Evolutionary conservation across 192 early-diverging fungal genomes (phyloP).

Genomic region (Entomortierella chlamydospora): DNA sequence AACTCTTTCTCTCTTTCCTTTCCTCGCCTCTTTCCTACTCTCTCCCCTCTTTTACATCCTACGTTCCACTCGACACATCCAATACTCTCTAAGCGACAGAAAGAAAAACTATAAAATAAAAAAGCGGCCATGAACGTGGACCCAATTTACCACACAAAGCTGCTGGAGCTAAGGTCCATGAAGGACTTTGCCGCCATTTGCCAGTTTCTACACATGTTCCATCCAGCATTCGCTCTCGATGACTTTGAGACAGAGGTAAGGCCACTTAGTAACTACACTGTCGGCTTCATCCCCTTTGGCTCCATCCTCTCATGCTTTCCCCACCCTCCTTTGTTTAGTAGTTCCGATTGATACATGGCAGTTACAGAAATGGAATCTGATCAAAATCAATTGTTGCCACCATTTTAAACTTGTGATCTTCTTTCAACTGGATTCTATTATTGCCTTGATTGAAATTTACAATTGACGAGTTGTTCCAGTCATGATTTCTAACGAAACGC

Average conservation of each 20-base stretch:
- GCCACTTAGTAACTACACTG: background rate
- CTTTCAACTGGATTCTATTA: background rate
- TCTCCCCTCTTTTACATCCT: background rate
- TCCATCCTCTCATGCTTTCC: background rate
- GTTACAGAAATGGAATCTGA: background rate
- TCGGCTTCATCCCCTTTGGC: background rate
- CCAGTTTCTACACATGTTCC: conserved; percentile 78
- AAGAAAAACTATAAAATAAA: background rate
- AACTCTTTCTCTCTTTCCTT: background rate
- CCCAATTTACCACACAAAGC: conserved; percentile 34
- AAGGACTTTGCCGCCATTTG: conserved; percentile 76
- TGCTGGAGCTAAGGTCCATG: conserved; percentile 43
- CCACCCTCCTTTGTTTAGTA: no score
- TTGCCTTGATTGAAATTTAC: background rate
- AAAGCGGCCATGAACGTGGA: conserved; percentile 33
- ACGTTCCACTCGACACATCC: no score
- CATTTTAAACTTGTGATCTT: conserved; percentile 53
- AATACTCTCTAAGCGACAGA: no score
- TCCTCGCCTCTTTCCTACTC: background rate
- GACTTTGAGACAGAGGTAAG: conserved; percentile 47
- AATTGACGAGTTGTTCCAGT: background rate
- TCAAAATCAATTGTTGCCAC: conserved; percentile 58
- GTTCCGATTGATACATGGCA: background rate
- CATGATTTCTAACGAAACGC: background rate
- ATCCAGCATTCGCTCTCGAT: conserved; percentile 61